Base-by-base conservation (phyloP, 768 basidiomycete species). In the Tylopilus plumbeoviolaceoides region DNA sequence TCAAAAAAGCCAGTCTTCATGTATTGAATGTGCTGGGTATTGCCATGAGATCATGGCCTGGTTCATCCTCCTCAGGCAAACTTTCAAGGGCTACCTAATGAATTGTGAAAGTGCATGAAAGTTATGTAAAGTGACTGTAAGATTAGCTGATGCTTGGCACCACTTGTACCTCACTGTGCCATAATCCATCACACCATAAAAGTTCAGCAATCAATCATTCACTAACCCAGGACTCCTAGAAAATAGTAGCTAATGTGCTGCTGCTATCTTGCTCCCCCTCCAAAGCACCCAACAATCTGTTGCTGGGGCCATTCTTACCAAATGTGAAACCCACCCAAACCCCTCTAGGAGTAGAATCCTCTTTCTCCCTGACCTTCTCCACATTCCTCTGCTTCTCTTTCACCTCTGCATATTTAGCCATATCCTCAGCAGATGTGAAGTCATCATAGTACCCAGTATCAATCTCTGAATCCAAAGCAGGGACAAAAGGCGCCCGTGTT, bases 331-430 rank as follows among this genome's bases (percentile, higher is more conserved):
- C 91, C 48, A 91, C 91, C 91, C 91, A 92, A 40, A 92, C 88
- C 5, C 91, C 91, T 44, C 91, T 73, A 2, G 77, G 68, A 60
- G 79, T 72, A 4, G 77, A 69, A 54, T 91, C 90, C 4, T 90
- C 91, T 69, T 89, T 89, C 75, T 98, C 95, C 69, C 80, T 84
- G 17, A 98, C 90, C 51, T 80, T 81, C 23, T 95, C 95, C 23
- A 99, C 95, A 66, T 98, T 95, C 63, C 73, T 76, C 72, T 98
- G 94, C 72, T 98, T 99, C 76, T 97, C 97, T 70, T 89, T 83
- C 7, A 99, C 97, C 69, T 99, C 95, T 11, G 95, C 92, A 65
- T 98, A 98, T 73, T 98, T 98, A 46, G 91, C 93, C 95, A 98
- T 98, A 65, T 98, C 95, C 53, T 95, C 91, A 5, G 80, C 73